These are phyloP conservation scores for Blastobotrys terrestris DNA, from an alignment of 805 yeast genomes.

Conservation along the genomic window DNA sequence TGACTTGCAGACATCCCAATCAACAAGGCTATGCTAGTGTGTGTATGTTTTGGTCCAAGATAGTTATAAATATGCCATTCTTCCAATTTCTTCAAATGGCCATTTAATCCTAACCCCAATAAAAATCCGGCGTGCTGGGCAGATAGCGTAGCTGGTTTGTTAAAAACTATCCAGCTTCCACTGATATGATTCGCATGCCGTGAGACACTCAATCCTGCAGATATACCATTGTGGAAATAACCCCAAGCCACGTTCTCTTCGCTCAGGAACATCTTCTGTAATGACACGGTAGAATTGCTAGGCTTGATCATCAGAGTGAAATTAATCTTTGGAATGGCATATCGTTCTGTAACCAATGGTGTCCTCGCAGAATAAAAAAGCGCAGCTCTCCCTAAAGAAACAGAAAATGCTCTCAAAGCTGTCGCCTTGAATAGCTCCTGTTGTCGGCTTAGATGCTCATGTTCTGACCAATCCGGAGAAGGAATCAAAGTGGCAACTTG, in stretches of 20 bases:
- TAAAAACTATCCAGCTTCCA: conserved; percentile 90
- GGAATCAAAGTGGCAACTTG: conserved; percentile 42
- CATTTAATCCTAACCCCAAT: conserved; percentile 87
- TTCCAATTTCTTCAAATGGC: conserved; percentile 74
- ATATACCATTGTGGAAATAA: conserved; percentile 84
- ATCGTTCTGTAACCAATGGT: conserved; percentile 80
- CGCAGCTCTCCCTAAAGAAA: conserved; percentile 75
- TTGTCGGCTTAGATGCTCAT: conserved; percentile 49
- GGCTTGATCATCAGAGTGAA: conserved; percentile 63
- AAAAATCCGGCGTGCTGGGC: conserved; percentile 93
- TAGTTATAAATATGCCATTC: conserved; percentile 97
- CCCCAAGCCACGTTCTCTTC: conserved; percentile 65
- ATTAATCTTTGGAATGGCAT: conserved; percentile 71
- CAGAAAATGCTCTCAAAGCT: conserved; percentile 65
- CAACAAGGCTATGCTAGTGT: conserved; percentile 78
- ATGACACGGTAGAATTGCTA: conserved; percentile 53
- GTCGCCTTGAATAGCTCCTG: conserved; percentile 52
- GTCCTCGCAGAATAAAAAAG: conserved; percentile 58
- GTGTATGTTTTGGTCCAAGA: conserved; percentile 79
- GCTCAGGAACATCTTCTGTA: conserved; percentile 50
- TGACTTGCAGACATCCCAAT: conserved; percentile 91
- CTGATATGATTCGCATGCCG: conserved; percentile 59
- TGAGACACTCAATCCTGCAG: conserved; percentile 76
- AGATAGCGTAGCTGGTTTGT: conserved; percentile 64
- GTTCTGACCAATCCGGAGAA: conserved; percentile 43